Conservation (phyloP, 768 basidiomycete genomes). For the Gloeophyllum trabeum region DNA sequence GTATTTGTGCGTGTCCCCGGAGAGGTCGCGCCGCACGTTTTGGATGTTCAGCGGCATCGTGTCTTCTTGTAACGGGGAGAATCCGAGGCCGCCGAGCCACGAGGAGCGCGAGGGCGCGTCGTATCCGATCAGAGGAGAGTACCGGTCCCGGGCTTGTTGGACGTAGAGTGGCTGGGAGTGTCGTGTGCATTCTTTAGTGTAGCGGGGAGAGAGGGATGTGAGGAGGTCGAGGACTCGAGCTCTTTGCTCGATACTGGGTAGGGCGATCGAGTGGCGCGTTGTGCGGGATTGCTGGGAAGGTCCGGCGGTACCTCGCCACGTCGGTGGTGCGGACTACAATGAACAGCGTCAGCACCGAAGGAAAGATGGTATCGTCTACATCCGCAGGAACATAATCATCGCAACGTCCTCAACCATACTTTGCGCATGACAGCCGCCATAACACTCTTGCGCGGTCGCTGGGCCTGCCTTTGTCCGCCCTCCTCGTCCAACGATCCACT, state of each 20-base stretch:
- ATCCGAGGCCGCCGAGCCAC: conserved; percentile 44
- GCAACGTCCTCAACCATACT: too few species aligned
- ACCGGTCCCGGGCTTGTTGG: conserved; percentile 79
- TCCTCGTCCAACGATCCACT: too few species aligned
- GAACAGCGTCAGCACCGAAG: not conserved
- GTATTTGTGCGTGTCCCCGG: conserved; percentile 80
- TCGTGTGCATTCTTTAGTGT: conserved; percentile 88
- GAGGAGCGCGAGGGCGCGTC: conserved; percentile 42
- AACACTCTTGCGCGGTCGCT: too few species aligned
- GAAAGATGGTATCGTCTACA: too few species aligned
- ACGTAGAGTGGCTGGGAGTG: conserved; percentile 75
- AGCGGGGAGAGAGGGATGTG: conserved; percentile 78
- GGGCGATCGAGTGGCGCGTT: conserved; percentile 48
- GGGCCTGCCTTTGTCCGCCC: too few species aligned
- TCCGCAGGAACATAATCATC: too few species aligned
- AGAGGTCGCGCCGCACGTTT: conserved; percentile 17
- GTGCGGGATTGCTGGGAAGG: conserved; percentile 33
- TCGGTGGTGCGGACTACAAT: conserved; percentile 22
- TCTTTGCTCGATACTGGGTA: conserved; percentile 80
- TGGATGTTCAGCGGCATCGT: conserved; percentile 25
- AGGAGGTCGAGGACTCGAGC: conserved; percentile 79
- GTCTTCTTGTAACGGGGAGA: conserved; percentile 29
- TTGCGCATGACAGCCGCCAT: too few species aligned
- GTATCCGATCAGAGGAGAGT: conserved; percentile 76
- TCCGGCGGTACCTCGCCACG: conserved; percentile 39